phyloP scores from a whole-genome alignment of 2,329 filamentous ascomycete genomes.

The Hymenoscyphus linearis region DNA sequence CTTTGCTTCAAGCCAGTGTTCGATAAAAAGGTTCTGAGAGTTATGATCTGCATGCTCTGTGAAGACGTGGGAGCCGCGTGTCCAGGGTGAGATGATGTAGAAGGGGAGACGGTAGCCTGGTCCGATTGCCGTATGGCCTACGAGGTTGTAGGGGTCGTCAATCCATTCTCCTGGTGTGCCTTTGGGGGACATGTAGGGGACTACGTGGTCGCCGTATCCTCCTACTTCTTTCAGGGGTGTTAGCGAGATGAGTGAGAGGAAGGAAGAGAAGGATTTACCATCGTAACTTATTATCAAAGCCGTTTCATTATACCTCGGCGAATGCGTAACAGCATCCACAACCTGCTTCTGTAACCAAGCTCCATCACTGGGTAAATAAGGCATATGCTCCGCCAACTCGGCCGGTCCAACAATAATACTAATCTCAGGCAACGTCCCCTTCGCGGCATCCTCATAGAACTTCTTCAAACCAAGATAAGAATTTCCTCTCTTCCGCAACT shows the following conservation, averaged over 20 bases:
- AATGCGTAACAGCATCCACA: slow-evolving; percentile 44
- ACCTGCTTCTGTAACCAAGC: slow-evolving; percentile 48
- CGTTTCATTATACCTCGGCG: slow-evolving; percentile 44
- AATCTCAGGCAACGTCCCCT: slow-evolving; percentile 45
- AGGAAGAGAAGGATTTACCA: slow-evolving; percentile 15
- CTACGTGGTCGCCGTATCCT: slow-evolving; percentile 50
- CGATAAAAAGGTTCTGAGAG: slow-evolving; percentile 48
- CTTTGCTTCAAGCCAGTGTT: slow-evolving; percentile 42
- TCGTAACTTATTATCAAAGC: slow-evolving; percentile 46
- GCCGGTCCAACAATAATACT: slow-evolving; percentile 45
- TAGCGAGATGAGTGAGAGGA: background rate
- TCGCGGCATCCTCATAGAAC: slow-evolving; percentile 45
- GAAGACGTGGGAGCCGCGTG: slow-evolving; percentile 47
- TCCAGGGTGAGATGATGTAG: slow-evolving; percentile 52
- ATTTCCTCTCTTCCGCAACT: slow-evolving; percentile 37
- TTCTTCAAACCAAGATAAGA: slow-evolving; percentile 33
- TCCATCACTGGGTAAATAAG: slow-evolving; percentile 47
- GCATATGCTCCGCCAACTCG: slow-evolving; percentile 48
- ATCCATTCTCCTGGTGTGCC: slow-evolving; percentile 49
- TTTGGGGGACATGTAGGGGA: slow-evolving; percentile 44
- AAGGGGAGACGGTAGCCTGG: slow-evolving; percentile 48
- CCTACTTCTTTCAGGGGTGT: slow-evolving; percentile 39
- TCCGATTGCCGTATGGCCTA: slow-evolving; percentile 39
- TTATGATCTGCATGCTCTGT: slow-evolving; percentile 51
- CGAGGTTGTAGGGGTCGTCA: slow-evolving; percentile 38